Percentiles rank a stretch among this genome's conserved stretches.
Conservation (phyloP, 176 grass and related monocot species). For the Avena atlantica region DNA sequence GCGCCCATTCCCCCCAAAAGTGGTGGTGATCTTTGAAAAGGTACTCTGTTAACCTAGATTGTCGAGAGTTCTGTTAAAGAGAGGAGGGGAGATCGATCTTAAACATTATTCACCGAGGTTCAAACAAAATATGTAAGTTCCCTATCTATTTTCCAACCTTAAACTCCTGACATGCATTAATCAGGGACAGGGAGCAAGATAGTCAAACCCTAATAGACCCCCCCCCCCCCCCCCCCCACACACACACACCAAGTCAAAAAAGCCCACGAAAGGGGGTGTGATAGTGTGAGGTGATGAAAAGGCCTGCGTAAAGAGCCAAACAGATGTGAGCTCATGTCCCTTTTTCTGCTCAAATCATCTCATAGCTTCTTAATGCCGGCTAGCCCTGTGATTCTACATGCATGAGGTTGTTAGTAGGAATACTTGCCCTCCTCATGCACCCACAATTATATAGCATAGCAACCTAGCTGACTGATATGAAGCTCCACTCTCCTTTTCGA, state of each 20-base stretch:
- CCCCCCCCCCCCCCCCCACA: too few relatives aligned
- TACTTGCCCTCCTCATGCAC: constrained; percentile 27
- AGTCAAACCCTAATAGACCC: constrained; percentile 42
- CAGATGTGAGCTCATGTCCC: constrained; percentile 27
- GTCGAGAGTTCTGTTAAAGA: background rate
- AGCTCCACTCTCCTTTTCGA: background rate
- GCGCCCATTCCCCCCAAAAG: background rate
- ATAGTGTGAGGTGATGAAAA: background rate
- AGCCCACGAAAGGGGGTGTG: background rate
- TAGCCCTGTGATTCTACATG: constrained; percentile 39
- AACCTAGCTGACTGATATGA: constrained; percentile 5
- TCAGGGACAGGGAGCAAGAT: constrained; percentile 22
- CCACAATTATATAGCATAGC: constrained; percentile 13
- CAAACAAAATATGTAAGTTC: background rate
- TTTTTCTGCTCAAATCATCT: constrained; percentile 11
- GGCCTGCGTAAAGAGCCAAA: constrained; percentile 48
- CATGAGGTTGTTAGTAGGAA: constrained; percentile 38
- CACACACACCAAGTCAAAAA: constrained; percentile 44
- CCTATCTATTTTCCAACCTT: constrained; percentile 12
- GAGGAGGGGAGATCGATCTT: background rate
- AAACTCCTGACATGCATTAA: constrained; percentile 19
- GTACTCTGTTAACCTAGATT: background rate
- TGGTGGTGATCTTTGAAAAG: background rate
- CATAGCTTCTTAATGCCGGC: constrained; percentile 5
- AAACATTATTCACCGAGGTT: background rate